A percentile compares a stretch with the other conserved stretches of the same genome.
phyloP scores from a whole-genome alignment of 129 eudicot genomes.

The Cynara cardunculus region DNA sequence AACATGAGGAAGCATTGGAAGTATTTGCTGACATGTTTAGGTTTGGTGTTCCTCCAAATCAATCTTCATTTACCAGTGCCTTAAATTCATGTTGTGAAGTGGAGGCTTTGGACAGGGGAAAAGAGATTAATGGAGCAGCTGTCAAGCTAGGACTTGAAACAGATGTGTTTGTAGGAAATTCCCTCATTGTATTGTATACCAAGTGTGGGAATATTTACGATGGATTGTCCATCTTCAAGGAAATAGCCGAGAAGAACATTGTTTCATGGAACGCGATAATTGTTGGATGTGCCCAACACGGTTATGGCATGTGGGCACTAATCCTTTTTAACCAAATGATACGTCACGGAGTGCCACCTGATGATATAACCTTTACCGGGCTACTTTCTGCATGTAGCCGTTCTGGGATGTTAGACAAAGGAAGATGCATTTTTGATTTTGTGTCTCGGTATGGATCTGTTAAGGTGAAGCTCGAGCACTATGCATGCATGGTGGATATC shows the following conservation, averaged over 20 bases:
- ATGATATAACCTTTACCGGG: constrained; percentile 76
- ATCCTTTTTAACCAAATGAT: constrained; percentile 54
- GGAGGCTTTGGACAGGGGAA: constrained; percentile 51
- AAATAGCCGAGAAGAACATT: constrained; percentile 43
- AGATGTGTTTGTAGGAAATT: constrained; percentile 72
- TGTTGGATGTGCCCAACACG: constrained; percentile 93
- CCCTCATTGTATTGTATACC: constrained; percentile 61
- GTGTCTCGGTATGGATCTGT: constrained; percentile 15
- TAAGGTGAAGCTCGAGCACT: constrained; percentile 64
- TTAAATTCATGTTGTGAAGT: constrained; percentile 67
- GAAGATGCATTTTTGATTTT: constrained; percentile 42
- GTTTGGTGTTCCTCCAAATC: constrained; percentile 59
- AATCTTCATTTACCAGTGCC: constrained; percentile 85
- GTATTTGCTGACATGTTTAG: constrained; percentile 53
- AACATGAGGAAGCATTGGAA: constrained; percentile 53
- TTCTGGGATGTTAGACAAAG: constrained; percentile 68
- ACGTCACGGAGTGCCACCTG: constrained; percentile 43
- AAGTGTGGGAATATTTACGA: constrained; percentile 58
- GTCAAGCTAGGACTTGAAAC: constrained; percentile 54
- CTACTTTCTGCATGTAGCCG: constrained; percentile 71
- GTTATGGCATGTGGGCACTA: constrained; percentile 62
- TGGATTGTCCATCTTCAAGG: constrained; percentile 45
- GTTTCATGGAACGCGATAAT: constrained; percentile 86
- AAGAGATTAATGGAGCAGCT: constrained; percentile 47
- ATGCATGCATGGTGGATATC: constrained; percentile 84